Base-by-base conservation (phyloP, 169 alveolate species). In the Cryptosporidium sp. region DNA sequence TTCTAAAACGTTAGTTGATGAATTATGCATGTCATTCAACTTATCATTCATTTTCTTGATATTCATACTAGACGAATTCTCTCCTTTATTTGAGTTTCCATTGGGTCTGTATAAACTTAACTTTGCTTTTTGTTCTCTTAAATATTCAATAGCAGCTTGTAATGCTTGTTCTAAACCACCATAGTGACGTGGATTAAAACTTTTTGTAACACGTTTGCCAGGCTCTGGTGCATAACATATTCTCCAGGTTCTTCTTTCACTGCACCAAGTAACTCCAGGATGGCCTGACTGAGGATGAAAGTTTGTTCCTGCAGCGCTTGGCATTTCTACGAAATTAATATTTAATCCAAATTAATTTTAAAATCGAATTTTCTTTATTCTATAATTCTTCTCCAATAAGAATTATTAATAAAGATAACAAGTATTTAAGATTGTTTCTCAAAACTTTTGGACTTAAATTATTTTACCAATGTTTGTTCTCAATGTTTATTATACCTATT, bases 281-380 rank as follows among this genome's bases (percentile, higher is more conserved):
- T 75, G 86, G 12, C 86, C 86, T 10, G 86, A 75, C 58, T 75
- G 86, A 75, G 86, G 86, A 61, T 75, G 86, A 75, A 75, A 75
- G 65, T 71, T 71, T 31, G 86, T 37, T 8, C 65, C 58, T 9
- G 73, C 56, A 16, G 73, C 37, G 56, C 72, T 53, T 58, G 86
- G 72, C 86, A 75, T 75, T 75, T 75, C 72, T 75, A 70, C 16
- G 35, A 48, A 48, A 48, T 21, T 3, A 48, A 7, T 48, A 48
- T 14, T 48, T 48, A 48, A 48, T 48, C 21, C 10, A 48, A 48
- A 12, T 48, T n/a, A 48, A 14, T 16, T 48, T 48, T 48, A 48
- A 48, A 48, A 12, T 48, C 6, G 2, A 48, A 16, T 48, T 48
- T 44, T 16, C 56, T 48, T 48, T 12, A 5, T 48, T 48, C 56